Evolutionary conservation across 2,329 filamentous ascomycete genomes (phyloP).

Genomic region (Xylariaceae sp.): DNA sequence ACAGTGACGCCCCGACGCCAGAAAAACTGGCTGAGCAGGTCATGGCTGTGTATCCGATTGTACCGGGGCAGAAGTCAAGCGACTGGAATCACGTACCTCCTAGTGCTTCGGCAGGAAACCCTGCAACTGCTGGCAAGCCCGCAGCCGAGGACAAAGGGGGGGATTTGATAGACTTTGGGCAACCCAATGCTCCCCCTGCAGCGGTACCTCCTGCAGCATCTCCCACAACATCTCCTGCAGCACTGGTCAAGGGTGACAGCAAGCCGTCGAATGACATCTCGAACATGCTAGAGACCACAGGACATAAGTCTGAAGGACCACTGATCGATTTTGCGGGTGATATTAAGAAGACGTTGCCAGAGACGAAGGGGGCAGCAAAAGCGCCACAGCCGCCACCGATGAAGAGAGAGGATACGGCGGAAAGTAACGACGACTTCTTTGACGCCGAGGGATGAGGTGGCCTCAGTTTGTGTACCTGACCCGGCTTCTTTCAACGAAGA

Average conservation of each 20-base stretch:
- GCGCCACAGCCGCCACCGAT: conserved; percentile 14
- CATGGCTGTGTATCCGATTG: conserved; percentile 76
- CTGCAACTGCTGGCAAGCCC: conserved; percentile 10
- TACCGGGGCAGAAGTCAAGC: conserved; percentile 66
- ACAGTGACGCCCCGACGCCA: conserved; percentile 55
- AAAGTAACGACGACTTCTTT: conserved; percentile 36
- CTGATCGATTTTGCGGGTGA: conserved; percentile 55
- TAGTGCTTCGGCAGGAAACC: conserved; percentile 25
- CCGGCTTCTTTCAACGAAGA: too few species aligned
- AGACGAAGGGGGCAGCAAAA: conserved; percentile 6
- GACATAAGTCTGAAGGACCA: conserved; percentile 43
- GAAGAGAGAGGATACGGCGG: conserved; percentile 31
- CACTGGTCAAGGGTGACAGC: conserved; percentile 8
- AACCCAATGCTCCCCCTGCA: conserved; percentile 29
- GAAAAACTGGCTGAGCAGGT: conserved; percentile 76
- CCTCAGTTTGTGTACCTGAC: too few species aligned
- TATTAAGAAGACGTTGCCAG: conserved; percentile 44
- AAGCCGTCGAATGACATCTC: conserved; percentile 34
- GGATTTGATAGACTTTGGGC: conserved; percentile 56
- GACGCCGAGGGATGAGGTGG: conserved; percentile 30
- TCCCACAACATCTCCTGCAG: too few species aligned
- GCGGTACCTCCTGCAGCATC: too few species aligned
- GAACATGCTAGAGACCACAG: conserved; percentile 41
- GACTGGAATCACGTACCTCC: conserved; percentile 55
- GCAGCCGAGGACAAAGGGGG: conserved; percentile 19